Conservation (phyloP, 306 rosid species). For the Coriaria nepalensis region DNA sequence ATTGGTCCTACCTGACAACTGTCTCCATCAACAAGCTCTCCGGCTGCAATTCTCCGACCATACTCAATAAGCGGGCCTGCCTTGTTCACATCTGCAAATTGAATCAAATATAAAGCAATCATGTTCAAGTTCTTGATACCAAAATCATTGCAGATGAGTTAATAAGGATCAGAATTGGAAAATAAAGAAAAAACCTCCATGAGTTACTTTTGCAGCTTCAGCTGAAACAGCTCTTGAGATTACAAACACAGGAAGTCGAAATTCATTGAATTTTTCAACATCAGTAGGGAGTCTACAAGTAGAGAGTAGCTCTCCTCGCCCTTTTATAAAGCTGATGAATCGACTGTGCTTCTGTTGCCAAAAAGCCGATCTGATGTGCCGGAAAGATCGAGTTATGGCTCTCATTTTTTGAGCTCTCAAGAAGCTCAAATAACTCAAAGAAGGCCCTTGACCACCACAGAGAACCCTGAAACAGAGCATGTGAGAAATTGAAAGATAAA, state of each 20-base stretch:
- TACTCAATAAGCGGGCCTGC: conserved; percentile 93
- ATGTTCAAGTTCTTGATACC: neutral
- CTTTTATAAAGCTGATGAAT: conserved; percentile 19
- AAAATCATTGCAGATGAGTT: too few species aligned
- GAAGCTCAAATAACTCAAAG: conserved; percentile 7
- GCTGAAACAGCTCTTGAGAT: conserved; percentile 40
- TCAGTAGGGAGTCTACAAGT: conserved; percentile 19
- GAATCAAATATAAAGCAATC: neutral
- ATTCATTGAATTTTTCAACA: conserved; percentile 16
- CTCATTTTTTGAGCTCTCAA: conserved; percentile 47
- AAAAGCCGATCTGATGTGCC: conserved; percentile 25
- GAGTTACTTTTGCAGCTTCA: conserved; percentile 30
- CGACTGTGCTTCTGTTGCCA: conserved; percentile 22
- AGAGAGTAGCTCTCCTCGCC: conserved; percentile 22
- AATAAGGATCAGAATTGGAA: neutral
- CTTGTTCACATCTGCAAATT: conserved; percentile 29
- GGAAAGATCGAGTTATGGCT: conserved; percentile 33
- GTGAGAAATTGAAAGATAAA: neutral
- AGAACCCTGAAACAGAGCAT: conserved; percentile 25
- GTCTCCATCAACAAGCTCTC: conserved; percentile 86
- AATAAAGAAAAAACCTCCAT: conserved; percentile 39
- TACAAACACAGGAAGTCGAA: conserved; percentile 15
- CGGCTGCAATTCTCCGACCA: conserved; percentile 63
- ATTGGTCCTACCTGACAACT: conserved; percentile 50
- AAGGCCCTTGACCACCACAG: conserved; percentile 1